Conservation (phyloP, 768 basidiomycete species). For the Tulasnella sp. region DNA sequence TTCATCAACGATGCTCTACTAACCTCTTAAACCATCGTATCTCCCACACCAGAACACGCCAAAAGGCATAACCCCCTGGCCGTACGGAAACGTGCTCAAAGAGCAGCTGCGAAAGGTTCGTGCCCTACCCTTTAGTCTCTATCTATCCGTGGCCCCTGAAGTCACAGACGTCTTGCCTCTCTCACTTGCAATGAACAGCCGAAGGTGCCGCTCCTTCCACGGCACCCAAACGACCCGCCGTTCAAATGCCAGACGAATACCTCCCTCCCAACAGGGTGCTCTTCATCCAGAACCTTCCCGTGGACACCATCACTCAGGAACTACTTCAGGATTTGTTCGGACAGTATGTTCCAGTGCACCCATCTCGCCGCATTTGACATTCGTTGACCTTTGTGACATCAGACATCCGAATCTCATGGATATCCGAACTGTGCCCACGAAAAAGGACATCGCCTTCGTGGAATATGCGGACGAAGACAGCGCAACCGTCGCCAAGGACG, state of each 20-base stretch:
- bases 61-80: constrained; percentile 86
- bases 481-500: constrained; percentile 86
- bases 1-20: neutral
- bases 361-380: neutral
- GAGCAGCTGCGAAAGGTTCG: constrained; percentile 69
- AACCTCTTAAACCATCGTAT: neutral
- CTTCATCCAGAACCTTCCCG: constrained; percentile 90
- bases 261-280: constrained; percentile 98
- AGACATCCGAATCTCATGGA: constrained; percentile 95
- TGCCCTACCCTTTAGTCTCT: no score
- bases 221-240: constrained; percentile 63
- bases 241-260: constrained; percentile 99
- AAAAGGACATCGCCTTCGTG: constrained; percentile 97
- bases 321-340: constrained; percentile 84
- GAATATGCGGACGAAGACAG: constrained; percentile 91
- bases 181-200: constrained; percentile 23
- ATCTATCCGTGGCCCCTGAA: neutral
- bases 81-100: constrained; percentile 70
- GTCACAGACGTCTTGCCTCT: no score
- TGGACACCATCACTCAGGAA: constrained; percentile 80
- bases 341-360: constrained; percentile 44
- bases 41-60: constrained; percentile 47
- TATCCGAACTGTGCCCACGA: constrained; percentile 96
- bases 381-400: neutral
- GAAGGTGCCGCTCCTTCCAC: constrained; percentile 49